Evolutionary conservation across 257 asterid species (phyloP), one percentile per base, ranked within the genome.

Genomic region (Ilex asprella): DNA sequence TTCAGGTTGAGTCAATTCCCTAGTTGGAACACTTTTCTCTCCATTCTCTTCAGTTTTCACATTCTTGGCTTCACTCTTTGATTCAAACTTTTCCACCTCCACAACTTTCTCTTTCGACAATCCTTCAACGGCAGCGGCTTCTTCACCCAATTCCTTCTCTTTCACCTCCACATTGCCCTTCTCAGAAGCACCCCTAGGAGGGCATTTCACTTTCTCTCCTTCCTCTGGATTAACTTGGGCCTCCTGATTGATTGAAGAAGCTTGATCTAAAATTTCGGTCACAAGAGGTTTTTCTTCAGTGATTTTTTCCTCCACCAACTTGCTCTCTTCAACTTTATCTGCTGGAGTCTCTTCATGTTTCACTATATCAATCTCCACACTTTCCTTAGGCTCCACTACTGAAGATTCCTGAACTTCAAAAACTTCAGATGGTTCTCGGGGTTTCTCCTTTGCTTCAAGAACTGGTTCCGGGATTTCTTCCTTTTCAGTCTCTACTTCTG

Each of bases 381-480:
- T 63, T 56, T 60, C 75, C 14, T 58, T 67, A 1, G 73, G 67
- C 66, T 73, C 71, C 16, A 56, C 75, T 21, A 29, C 73, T 11
- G 66, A 61, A 64, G 69, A 30, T 75, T 70, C 78, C 55, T 72
- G 67, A 55, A 59, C 61, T 56, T 67, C 81, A 3, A 35, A 12
- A 49, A 56, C 65, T 65, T 56, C 70, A 55, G 72, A 53, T 31
- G 58, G 50, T 68, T 64, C 78, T 27, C 60, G 53, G 60, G 66
- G 70, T 47, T 67, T 75, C 51, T 79, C 77, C 66, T 68, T 86
- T 58, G 35, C 80, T 50, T 10, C 30, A 7, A 71, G 78, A 73
- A 65, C 70, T 52, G 73, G 32, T n/a, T 35, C 71, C 16, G 71
- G 30, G 56, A 56, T 30, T 59, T 59, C 77, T 59, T 66, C 76